Conservation (phyloP, 129 eudicot genomes). For the Saussurea involucrata region DNA sequence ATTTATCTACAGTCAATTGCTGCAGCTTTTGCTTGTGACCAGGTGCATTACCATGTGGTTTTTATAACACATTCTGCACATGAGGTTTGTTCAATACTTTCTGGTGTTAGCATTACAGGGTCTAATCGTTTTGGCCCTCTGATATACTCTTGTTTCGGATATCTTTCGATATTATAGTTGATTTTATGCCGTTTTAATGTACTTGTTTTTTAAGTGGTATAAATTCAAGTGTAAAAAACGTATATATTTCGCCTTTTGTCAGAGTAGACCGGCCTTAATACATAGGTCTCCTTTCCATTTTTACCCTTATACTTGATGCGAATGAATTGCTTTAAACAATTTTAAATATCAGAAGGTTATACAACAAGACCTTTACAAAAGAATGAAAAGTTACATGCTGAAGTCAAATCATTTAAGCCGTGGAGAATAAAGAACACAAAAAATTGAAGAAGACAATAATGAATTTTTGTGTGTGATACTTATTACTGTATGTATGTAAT, state of each 20-base stretch:
- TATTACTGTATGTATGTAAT: neutral
- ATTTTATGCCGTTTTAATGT: neutral
- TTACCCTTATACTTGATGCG: neutral
- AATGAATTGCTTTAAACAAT: neutral
- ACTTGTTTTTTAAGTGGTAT: neutral
- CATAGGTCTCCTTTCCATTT: neutral
- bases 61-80: conserved; percentile 90
- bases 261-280: neutral
- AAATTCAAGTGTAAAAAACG: neutral
- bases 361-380: neutral
- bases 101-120: neutral
- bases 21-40: conserved; percentile 79
- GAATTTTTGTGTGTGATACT: neutral
- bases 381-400: neutral
- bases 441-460: neutral
- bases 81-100: conserved; percentile 46
- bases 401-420: neutral
- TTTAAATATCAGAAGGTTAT: neutral
- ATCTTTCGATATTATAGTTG: neutral
- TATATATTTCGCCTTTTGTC: neutral
- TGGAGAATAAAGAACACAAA: neutral
- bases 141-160: neutral
- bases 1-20: conserved; percentile 62
- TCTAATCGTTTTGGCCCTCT: neutral
- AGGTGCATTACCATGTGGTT: conserved; percentile 54